phyloP scores from a whole-genome alignment of 176 grass and related monocot genomes.

The Oryza australiensis region DNA sequence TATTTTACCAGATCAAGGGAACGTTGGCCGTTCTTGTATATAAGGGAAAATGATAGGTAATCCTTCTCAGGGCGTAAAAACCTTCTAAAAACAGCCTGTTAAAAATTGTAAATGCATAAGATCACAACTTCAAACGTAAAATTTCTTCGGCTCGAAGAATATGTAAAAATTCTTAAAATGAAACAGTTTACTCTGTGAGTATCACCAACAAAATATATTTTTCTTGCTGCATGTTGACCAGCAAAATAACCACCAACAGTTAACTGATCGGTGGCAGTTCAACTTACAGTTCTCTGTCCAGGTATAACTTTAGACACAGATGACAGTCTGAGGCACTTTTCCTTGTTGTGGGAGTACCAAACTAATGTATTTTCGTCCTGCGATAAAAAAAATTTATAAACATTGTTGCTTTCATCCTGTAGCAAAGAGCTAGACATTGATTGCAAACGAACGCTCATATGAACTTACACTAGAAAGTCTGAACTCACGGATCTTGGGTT shows the following conservation, averaged over 20 bases:
- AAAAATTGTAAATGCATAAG: constrained; percentile 24
- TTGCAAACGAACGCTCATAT: neutral
- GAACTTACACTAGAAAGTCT: constrained; percentile 75
- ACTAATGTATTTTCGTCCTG: constrained; percentile 84
- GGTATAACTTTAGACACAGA: constrained; percentile 80
- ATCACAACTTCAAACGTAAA: constrained; percentile 17
- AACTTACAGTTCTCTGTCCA: constrained; percentile 92
- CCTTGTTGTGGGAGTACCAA: constrained; percentile 90
- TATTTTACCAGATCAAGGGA: constrained; percentile 94
- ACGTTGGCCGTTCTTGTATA: constrained; percentile 86
- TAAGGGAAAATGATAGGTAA: constrained; percentile 96
- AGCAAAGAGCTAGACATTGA: neutral
- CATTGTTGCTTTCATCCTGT: neutral
- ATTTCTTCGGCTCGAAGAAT: neutral
- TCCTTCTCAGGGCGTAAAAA: constrained; percentile 89
- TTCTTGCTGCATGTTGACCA: neutral
- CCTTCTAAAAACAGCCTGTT: constrained; percentile 82
- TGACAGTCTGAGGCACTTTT: constrained; percentile 68
- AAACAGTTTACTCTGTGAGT: neutral
- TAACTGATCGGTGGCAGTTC: constrained; percentile 17
- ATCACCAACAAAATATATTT: neutral
- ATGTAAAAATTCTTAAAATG: constrained; percentile 12
- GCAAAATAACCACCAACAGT: constrained; percentile 9
- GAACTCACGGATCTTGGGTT: constrained; percentile 71
- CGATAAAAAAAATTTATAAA: constrained; percentile 20